Conservation (phyloP, 768 basidiomycete species). For the Pisolithus albus region DNA sequence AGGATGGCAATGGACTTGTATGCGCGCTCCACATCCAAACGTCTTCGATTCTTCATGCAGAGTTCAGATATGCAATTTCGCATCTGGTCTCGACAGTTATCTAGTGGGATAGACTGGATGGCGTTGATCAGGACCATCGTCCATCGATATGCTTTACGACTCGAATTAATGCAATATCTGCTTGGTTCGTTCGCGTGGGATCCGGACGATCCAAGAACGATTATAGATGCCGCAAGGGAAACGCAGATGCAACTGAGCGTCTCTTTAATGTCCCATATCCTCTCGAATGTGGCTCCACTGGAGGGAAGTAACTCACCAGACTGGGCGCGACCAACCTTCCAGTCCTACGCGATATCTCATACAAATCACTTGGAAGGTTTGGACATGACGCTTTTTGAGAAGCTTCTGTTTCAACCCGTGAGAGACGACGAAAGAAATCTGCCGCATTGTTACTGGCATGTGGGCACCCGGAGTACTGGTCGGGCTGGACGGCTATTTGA, state of each 20-base stretch:
- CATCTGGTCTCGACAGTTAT: background rate
- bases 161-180: too few species aligned
- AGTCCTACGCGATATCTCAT: constrained; percentile 26
- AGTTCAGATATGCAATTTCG: too few species aligned
- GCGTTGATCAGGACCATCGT: too few species aligned
- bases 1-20: background rate
- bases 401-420: constrained; percentile 19
- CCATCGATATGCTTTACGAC: too few species aligned
- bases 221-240: background rate
- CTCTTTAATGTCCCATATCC: background rate
- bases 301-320: background rate
- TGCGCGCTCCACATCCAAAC: too few species aligned
- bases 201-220: background rate
- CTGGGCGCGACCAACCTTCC: constrained; percentile 29
- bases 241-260: background rate
- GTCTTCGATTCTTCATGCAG: too few species aligned
- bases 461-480: constrained; percentile 37
- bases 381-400: constrained; percentile 24
- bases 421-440: constrained; percentile 38
- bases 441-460: constrained; percentile 37
- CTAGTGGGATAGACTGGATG: too few species aligned
- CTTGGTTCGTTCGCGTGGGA: too few species aligned
- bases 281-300: too few species aligned
- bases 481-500: constrained; percentile 11
- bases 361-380: constrained; percentile 7